Evolutionary conservation across 2,329 filamentous ascomycete species (phyloP).

Genomic region (Cladobotryum protrusum): DNA sequence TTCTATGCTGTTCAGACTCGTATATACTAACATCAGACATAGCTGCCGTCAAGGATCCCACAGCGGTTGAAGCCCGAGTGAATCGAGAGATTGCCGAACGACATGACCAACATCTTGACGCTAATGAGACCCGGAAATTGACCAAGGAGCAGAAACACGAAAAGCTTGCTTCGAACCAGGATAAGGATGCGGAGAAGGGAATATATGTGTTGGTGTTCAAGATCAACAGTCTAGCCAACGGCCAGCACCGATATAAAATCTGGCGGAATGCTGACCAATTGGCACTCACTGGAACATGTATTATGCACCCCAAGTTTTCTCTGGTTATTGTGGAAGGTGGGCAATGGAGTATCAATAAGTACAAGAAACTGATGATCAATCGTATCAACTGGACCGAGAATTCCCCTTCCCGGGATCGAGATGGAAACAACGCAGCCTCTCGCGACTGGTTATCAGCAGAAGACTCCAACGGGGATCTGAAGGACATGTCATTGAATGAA

Average conservation of each 20-base stretch:
- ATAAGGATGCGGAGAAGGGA: conserved; percentile 80
- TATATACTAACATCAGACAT: conserved; percentile 15
- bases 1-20: background rate
- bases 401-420: conserved; percentile 56
- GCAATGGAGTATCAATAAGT: conserved; percentile 71
- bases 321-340: conserved; percentile 91
- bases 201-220: conserved; percentile 84
- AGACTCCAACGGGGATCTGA: conserved; percentile 70
- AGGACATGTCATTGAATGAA: conserved; percentile 75
- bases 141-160: conserved; percentile 82
- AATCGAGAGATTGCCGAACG: conserved; percentile 89
- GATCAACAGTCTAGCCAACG: conserved; percentile 82
- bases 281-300: conserved; percentile 78
- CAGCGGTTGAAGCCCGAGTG: conserved; percentile 89
- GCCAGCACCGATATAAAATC: conserved; percentile 89
- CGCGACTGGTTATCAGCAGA: conserved; percentile 74
- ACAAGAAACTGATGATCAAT: conserved; percentile 88
- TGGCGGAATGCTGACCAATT: conserved; percentile 87
- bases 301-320: conserved; percentile 85
- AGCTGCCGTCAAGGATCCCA: conserved; percentile 82
- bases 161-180: conserved; percentile 76
- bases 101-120: conserved; percentile 65
- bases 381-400: conserved; percentile 96
- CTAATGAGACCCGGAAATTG: conserved; percentile 80
- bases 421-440: conserved; percentile 55